Percentiles rank a stretch among this genome's conserved stretches.
phyloP scores from a whole-genome alignment of 345 rosid species.

The Camelina laxa region DNA sequence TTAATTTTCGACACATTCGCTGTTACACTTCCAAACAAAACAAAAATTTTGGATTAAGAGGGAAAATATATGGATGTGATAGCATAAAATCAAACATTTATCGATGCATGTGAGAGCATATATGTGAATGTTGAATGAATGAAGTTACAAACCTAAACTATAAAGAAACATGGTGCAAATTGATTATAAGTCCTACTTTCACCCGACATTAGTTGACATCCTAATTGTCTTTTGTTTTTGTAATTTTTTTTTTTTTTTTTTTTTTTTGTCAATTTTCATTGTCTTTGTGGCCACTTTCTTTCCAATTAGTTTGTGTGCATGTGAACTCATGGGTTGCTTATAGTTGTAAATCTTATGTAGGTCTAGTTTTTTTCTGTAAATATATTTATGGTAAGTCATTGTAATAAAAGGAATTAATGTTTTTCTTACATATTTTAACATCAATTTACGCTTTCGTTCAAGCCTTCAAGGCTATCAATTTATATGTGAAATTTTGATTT shows the following conservation, averaged over 20 bases:
- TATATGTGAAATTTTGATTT: no score
- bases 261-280: background rate
- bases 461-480: no score
- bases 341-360: background rate
- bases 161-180: conserved; percentile 1
- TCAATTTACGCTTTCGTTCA: no score
- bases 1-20: background rate
- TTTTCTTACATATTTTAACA: no score
- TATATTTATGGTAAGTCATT: no score
- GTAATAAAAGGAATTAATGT: no score
- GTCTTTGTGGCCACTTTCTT: conserved; percentile 6
- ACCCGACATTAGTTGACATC: background rate
- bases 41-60: background rate
- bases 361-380: no score
- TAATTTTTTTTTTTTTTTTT: no score
- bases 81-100: background rate
- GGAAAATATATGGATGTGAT: background rate
- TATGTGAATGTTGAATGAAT: background rate
- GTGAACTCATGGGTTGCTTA: background rate
- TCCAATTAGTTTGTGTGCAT: conserved; percentile 3
- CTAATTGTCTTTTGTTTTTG: background rate
- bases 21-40: background rate
- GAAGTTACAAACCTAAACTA: background rate
- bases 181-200: conserved; percentile 5
- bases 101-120: background rate